A percentile compares a stretch with the other conserved stretches of the same genome.
These are phyloP conservation scores for Chondrus crispus DNA, from an alignment of 23 red algal species.

Conservation along the genomic window DNA sequence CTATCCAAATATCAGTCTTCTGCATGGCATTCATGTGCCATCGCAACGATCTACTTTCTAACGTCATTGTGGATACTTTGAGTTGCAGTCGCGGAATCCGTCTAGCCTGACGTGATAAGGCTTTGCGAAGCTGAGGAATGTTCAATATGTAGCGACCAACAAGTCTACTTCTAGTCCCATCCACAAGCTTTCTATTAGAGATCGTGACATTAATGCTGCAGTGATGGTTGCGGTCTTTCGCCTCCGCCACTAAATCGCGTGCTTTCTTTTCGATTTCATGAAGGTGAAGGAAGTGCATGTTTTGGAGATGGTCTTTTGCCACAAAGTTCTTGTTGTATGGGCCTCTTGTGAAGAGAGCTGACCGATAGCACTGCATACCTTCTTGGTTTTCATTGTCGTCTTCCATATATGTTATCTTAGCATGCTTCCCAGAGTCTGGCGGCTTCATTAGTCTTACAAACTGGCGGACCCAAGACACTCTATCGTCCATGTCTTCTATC, in stretches of 20 bases:
- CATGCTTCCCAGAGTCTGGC: constrained; percentile 17
- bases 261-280: constrained; percentile 31
- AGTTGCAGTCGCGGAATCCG: constrained; percentile 39
- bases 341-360: constrained; percentile 40
- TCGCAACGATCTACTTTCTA: constrained; percentile 61
- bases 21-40: constrained; percentile 86
- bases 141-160: constrained; percentile 59
- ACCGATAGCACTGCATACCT: constrained; percentile 52
- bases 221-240: not conserved
- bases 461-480: constrained; percentile 58
- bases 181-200: constrained; percentile 35
- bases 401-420: constrained; percentile 22
- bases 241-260: not conserved
- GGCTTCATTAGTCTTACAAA: constrained; percentile 54
- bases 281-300: constrained; percentile 26
- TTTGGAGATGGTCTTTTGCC: constrained; percentile 23
- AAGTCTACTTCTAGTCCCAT: not conserved
- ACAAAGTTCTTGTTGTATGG: constrained; percentile 38
- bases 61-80: constrained; percentile 32
- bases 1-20: constrained; percentile 79
- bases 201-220: constrained; percentile 56
- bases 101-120: constrained; percentile 13
- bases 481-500: constrained; percentile 18
- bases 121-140: constrained; percentile 30
- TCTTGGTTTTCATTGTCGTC: not conserved